These are phyloP conservation scores for Lachancea sp. DNA, from an alignment of 805 yeast species.

Conservation along the genomic window DNA sequence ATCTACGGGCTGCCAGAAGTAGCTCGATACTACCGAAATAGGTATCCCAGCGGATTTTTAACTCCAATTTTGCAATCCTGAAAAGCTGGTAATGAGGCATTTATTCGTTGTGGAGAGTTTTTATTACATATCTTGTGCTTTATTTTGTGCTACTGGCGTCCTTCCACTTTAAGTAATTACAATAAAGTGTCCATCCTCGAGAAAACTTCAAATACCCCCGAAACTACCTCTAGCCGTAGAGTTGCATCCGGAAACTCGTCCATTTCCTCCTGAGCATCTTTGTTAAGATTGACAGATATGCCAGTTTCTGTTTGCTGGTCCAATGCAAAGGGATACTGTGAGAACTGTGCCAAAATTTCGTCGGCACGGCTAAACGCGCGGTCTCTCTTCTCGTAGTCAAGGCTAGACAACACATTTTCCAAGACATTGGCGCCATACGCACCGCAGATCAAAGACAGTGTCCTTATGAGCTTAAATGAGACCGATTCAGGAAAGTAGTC, in stretches of 20 bases:
- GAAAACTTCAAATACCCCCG: conserved; percentile 87
- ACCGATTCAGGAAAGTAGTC: conserved; percentile 65
- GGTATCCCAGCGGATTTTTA: conserved; percentile 19
- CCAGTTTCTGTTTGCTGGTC: conserved; percentile 57
- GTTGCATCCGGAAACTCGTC: conserved; percentile 39
- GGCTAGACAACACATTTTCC: conserved; percentile 73
- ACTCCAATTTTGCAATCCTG: conserved; percentile 1
- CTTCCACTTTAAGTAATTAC: conserved; percentile 29
- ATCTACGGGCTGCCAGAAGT: conserved; percentile 16
- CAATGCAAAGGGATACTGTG: conserved; percentile 74
- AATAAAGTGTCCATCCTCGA: conserved; percentile 87
- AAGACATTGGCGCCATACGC: conserved; percentile 94
- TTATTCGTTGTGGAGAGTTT: background rate
- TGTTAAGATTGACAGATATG: conserved; percentile 60
- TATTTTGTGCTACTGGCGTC: background rate
- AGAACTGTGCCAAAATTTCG: conserved; percentile 72
- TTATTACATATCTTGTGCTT: conserved; percentile 1
- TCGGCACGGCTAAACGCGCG: conserved; percentile 92
- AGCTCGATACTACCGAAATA: conserved; percentile 16
- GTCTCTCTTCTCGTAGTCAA: conserved; percentile 84
- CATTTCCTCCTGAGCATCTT: conserved; percentile 40
- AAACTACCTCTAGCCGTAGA: conserved; percentile 77
- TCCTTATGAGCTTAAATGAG: conserved; percentile 64
- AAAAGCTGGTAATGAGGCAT: background rate
- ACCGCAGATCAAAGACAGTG: conserved; percentile 77